Base-by-base conservation (phyloP, 371 early-diverging fungal species). In the Rhizopus delemar region DNA sequence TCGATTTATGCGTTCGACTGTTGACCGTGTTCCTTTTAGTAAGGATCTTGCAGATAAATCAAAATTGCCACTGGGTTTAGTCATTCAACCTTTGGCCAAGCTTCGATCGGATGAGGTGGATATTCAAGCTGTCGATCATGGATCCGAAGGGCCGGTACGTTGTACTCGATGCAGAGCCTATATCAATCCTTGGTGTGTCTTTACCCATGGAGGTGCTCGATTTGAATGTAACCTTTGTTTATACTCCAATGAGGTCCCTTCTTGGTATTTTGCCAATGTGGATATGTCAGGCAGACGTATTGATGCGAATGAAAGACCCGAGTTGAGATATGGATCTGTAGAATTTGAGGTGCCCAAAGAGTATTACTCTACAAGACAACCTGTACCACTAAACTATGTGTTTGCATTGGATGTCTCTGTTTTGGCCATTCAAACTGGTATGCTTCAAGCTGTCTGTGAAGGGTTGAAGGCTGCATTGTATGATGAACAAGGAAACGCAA, bases 391-490 rank as follows among this genome's bases (percentile, higher is more conserved):
- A 0, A 85, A 84, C 13, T 93, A 87, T 69, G 83, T 98, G 34
- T 96, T 99, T 88, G 95, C 93, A 6, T 87, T 99, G 51, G 99
- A 99, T 74, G 96, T 96, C 13, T 92, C 95, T 0, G 91, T 86
- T 78, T 86, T 82, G 56, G 74, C 97, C 1, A 77, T 96, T 36
- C 91, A 91, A 64, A 90, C 82, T 56, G 97, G 97, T 12, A 82
- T 95, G 83, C 70, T 95, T 4, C 69, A 73, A 12, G 70, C 81
- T 41, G 79, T 82, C n/a, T 89, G 90, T 15, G 84, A 89, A 39
- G 87, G 90, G 0, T 72, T 98, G 46, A 79, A 82, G 63, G 69
- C 84, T 13, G 79, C 90, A 1, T 66, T 98, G n/a, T 96, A 90
- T 77, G 66, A 62, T 11, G 32, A 36, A 0, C 38, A 83, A 69